phyloP scores from a whole-genome alignment of 768 basidiomycete species.

The Lanmaoa rubissima region DNA sequence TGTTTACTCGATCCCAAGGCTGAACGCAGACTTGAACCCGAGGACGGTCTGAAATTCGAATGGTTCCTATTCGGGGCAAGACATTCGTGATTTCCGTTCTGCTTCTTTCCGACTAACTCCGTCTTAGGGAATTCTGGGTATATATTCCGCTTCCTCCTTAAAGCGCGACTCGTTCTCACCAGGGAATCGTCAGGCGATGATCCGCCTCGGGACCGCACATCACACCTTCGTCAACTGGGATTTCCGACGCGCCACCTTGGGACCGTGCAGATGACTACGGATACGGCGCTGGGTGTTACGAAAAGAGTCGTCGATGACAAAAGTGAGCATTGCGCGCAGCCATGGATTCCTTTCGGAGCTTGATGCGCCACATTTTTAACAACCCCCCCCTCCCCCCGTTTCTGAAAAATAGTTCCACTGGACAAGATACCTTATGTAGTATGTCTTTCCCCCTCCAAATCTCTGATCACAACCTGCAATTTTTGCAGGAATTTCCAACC shows the following conservation, averaged over 20 bases:
- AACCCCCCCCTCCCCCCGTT: not conserved
- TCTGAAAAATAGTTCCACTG: slow-evolving; percentile 47
- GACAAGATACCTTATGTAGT: slow-evolving; percentile 73
- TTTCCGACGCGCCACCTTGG: slow-evolving; percentile 88
- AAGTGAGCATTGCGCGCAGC: slow-evolving; percentile 37
- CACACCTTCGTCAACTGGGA: slow-evolving; percentile 80
- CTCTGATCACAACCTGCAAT: not conserved
- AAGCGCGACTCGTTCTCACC: not conserved
- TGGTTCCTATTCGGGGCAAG: slow-evolving; percentile 91
- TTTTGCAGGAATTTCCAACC: slow-evolving; percentile 79
- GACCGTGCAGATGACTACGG: slow-evolving; percentile 95
- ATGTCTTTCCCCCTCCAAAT: slow-evolving; percentile 20
- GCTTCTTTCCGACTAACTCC: not conserved
- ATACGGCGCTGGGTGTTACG: slow-evolving; percentile 92
- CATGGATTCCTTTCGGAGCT: not conserved
- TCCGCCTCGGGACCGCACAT: slow-evolving; percentile 91
- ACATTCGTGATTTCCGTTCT: not conserved
- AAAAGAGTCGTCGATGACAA: slow-evolving; percentile 78
- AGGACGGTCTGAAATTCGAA: slow-evolving; percentile 78
- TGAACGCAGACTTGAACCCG: slow-evolving; percentile 60
- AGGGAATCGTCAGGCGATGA: slow-evolving; percentile 70
- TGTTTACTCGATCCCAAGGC: slow-evolving; percentile 97
- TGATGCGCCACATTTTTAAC: not conserved
- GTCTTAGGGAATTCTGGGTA: slow-evolving; percentile 57
- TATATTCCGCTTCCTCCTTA: slow-evolving; percentile 15